phyloP scores from a whole-genome alignment of 2,329 filamentous ascomycete genomes.

The Fusarium sp. region DNA sequence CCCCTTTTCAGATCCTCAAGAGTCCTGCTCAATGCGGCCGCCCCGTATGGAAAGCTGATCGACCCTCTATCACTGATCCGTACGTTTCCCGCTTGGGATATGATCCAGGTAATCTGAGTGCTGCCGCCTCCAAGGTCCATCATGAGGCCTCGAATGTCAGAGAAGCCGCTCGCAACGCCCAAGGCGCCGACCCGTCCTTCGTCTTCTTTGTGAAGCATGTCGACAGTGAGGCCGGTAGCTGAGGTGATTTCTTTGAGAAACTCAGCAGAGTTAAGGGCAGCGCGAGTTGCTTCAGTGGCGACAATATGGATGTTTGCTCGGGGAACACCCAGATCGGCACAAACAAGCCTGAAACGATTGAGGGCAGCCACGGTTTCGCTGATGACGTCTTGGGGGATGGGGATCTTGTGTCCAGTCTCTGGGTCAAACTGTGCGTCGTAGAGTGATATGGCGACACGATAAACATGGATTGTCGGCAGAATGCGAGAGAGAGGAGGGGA shows the following conservation, averaged over 20 bases:
- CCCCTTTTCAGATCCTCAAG: slow-evolving; percentile 59
- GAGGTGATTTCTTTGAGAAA: slow-evolving; percentile 59
- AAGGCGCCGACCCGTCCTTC: slow-evolving; percentile 75
- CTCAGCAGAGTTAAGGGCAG: slow-evolving; percentile 46
- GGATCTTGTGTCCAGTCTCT: slow-evolving; percentile 18
- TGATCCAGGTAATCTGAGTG: slow-evolving; percentile 77
- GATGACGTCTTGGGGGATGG: slow-evolving; percentile 15
- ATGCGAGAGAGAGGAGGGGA: slow-evolving; percentile 29
- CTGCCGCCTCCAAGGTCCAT: slow-evolving; percentile 82
- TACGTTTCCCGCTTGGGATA: slow-evolving; percentile 61
- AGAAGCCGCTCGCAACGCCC: slow-evolving; percentile 75
- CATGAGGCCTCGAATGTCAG: slow-evolving; percentile 70
- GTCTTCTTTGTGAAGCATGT: slow-evolving; percentile 73
- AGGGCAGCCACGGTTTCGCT: slow-evolving; percentile 33
- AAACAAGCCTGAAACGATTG: slow-evolving; percentile 46
- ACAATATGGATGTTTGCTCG: slow-evolving; percentile 46
- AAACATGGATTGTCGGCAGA: slow-evolving; percentile 27
- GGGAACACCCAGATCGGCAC: slow-evolving; percentile 42
- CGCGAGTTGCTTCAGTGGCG: slow-evolving; percentile 49
- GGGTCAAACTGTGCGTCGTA: slow-evolving; percentile 30
- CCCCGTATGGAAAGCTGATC: slow-evolving; percentile 77
- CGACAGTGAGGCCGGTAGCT: slow-evolving; percentile 69
- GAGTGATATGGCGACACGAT: slow-evolving; percentile 30
- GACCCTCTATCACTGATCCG: slow-evolving; percentile 66
- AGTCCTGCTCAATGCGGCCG: slow-evolving; percentile 71